Base-by-base conservation (phyloP, 1,284 basidiomycete species). In the Neotropicomus parvogracilis region DNA sequence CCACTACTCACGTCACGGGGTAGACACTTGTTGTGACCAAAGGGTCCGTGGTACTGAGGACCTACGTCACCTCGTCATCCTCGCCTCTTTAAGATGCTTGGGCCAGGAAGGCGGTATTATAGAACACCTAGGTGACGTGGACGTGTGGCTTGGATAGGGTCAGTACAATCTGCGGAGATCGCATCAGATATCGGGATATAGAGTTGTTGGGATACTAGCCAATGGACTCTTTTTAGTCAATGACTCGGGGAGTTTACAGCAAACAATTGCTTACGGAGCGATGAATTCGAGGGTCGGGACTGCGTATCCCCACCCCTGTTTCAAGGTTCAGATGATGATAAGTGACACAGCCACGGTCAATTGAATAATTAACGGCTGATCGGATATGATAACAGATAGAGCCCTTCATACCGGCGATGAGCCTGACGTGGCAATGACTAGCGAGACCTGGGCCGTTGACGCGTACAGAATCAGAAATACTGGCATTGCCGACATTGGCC, bases 1-100 rank as follows among this genome's bases (percentile, higher is more conserved):
- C 41, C 36, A 37, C 26, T 35, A 50, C 42, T 40, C 39, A 45
- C 32, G 13, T 21, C 37, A 39, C 28, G 6, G 21, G 46, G 17
- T n/a, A 28, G 26, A 12, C 14, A n/a, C 14, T 33, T 11, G 19
- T 31, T 32, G 17, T 12, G 31, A 36, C 33, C 44, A 35, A 16
- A 17, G 12, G 20, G 27, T 29, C 42, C 40, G 43, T 53, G 50
- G 39, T 46, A n/a, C n/a, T 33, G 26, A 45, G 59, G 59, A 64
- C 63, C 60, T 42, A 58, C 1, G 54, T 44, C 60, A 62, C 63
- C 61, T 46, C 4, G 38, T 46, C 37, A 62, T 62, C 16, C 21
- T 39, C 24, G 31, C 46, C 40, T 21, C 26, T 47, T 53, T 58
- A 42, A 45, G 53, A 38, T 31, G 40, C 29, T 32, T 21, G 43